phyloP scores from a whole-genome alignment of 2,329 filamentous ascomycete species.

The Aspergillus pseudoglaucus region DNA sequence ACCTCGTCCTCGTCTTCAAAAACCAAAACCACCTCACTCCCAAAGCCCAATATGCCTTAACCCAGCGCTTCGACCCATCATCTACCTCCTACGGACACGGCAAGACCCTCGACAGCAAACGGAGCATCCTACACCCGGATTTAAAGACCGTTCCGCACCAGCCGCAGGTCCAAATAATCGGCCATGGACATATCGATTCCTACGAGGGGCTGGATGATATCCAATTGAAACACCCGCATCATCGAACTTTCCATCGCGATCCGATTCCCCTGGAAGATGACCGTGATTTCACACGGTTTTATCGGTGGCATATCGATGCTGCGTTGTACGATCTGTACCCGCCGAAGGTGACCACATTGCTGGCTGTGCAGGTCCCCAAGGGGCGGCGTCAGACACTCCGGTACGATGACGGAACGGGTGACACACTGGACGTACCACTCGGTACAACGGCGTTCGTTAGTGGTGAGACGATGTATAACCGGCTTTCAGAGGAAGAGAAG shows the following conservation, averaged over 20 bases:
- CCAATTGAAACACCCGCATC: slow-evolving; percentile 66
- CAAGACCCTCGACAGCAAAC: slow-evolving; percentile 63
- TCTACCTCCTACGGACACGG: slow-evolving; percentile 66
- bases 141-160: slow-evolving; percentile 75
- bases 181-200: slow-evolving; percentile 61
- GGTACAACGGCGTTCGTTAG: slow-evolving; percentile 72
- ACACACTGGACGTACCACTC: slow-evolving; percentile 61
- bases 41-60: slow-evolving; percentile 67
- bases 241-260: slow-evolving; percentile 67
- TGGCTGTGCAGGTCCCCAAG: slow-evolving; percentile 66
- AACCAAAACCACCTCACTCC: slow-evolving; percentile 58
- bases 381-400: slow-evolving; percentile 60
- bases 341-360: slow-evolving; percentile 63
- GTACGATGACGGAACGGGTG: slow-evolving; percentile 65
- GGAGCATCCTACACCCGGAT: slow-evolving; percentile 66
- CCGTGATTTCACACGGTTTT: slow-evolving; percentile 55
- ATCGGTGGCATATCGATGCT: slow-evolving; percentile 75
- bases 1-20: slow-evolving; percentile 67
- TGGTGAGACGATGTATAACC: slow-evolving; percentile 64
- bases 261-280: slow-evolving; percentile 57
- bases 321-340: slow-evolving; percentile 70
- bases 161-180: slow-evolving; percentile 73
- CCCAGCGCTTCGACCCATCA: slow-evolving; percentile 64
- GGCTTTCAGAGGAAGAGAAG: slow-evolving; percentile 59
- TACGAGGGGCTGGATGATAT: slow-evolving; percentile 68